phyloP scores from a whole-genome alignment of 1,284 basidiomycete species.

The Rhodotorula sp. region DNA sequence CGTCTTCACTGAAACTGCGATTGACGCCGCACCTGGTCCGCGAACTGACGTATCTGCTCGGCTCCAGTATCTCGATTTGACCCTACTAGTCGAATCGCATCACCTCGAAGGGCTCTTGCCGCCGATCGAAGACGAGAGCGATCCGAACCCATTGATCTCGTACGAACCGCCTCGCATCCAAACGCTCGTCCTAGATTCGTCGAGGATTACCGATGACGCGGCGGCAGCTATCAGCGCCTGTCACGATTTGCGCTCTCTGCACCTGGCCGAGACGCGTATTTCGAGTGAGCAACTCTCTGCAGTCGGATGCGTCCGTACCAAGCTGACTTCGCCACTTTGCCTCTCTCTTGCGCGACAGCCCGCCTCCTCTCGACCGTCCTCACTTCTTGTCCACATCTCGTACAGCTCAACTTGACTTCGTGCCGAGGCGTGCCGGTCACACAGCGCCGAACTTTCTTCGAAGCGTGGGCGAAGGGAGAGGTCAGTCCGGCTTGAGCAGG shows the following conservation, averaged over 20 bases:
- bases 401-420: constrained; percentile 36
- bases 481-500: background rate
- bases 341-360: constrained; percentile 12
- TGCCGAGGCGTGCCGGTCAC: constrained; percentile 38
- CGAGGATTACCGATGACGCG: constrained; percentile 23
- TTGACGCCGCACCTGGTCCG: no score
- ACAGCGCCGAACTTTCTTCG: constrained; percentile 38
- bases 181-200: constrained; percentile 30
- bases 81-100: constrained; percentile 23
- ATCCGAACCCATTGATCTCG: background rate
- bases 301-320: background rate
- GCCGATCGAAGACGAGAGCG: background rate
- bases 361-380: constrained; percentile 28
- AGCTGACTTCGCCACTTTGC: background rate
- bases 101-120: constrained; percentile 35
- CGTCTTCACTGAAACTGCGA: background rate
- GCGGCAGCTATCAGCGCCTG: constrained; percentile 21
- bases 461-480: constrained; percentile 32
- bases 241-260: constrained; percentile 24
- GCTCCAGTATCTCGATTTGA: constrained; percentile 32
- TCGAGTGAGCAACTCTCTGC: constrained; percentile 16
- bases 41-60: background rate
- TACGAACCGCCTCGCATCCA: constrained; percentile 21
- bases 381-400: constrained; percentile 24
- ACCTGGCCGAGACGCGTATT: constrained; percentile 37